phyloP scores from a whole-genome alignment of 345 rosid species.

The Eucalyptus coolabah region DNA sequence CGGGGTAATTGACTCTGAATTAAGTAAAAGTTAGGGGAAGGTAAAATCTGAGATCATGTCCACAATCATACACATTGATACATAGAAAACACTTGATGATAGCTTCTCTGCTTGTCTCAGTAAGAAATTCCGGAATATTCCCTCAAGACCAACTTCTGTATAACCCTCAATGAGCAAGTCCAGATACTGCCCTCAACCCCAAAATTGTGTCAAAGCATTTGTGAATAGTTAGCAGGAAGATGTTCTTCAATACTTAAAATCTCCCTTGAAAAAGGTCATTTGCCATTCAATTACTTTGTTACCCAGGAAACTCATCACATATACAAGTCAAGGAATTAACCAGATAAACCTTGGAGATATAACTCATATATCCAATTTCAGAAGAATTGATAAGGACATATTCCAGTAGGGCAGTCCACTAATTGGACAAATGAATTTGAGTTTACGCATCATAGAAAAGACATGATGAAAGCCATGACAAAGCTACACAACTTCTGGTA shows the following conservation, averaged over 20 bases:
- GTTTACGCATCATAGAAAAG: neutral
- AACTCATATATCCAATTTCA: neutral
- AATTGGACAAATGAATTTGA: neutral
- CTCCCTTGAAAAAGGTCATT: neutral
- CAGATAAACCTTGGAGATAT: neutral
- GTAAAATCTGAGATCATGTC: neutral
- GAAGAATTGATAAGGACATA: neutral
- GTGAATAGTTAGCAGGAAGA: neutral
- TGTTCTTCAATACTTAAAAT: neutral
- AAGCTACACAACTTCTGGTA: neutral
- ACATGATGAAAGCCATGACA: neutral
- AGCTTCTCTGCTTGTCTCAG: neutral
- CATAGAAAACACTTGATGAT: neutral
- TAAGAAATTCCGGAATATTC: neutral
- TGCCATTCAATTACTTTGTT: neutral
- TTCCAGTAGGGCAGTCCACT: neutral
- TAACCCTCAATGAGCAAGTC: neutral
- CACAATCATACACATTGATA: neutral
- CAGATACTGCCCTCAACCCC: neutral
- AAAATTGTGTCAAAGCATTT: neutral
- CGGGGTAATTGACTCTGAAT: neutral
- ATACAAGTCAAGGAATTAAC: neutral
- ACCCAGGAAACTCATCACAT: neutral
- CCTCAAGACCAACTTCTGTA: neutral
- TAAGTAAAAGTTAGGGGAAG: neutral